Conservation (phyloP, 805 yeast genomes). For the Schwanniomyces sp. region DNA sequence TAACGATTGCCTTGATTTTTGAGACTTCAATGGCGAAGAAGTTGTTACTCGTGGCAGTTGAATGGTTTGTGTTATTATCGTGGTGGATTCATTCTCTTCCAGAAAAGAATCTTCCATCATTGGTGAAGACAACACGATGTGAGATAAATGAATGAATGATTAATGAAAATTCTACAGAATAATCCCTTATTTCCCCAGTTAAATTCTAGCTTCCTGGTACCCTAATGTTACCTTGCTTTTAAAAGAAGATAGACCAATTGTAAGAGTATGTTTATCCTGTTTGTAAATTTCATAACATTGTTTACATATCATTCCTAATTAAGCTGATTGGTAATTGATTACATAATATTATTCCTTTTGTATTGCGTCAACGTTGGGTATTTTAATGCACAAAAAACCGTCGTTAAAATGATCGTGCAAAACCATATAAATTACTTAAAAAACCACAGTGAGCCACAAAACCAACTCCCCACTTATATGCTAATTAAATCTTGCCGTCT, state of each 20-base stretch:
- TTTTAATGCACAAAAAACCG: too few species aligned
- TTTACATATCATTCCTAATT: neutral
- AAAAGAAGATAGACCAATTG: neutral
- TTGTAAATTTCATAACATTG: neutral
- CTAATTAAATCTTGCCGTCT: too few species aligned
- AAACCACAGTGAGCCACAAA: too few species aligned
- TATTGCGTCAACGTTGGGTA: neutral
- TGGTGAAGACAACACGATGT: neutral
- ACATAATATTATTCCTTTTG: neutral
- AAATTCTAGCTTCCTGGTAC: neutral
- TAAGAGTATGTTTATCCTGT: neutral
- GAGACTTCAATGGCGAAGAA: conserved; percentile 9
- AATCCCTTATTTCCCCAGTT: neutral
- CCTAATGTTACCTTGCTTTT: neutral
- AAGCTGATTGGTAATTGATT: neutral
- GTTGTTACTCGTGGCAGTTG: conserved; percentile 6
- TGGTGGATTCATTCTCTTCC: conserved; percentile 8
- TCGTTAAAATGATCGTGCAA: too few species aligned
- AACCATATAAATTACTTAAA: too few species aligned
- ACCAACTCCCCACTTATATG: too few species aligned
- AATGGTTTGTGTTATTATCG: conserved; percentile 1
- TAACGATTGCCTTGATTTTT: conserved; percentile 12
- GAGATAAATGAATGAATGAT: neutral
- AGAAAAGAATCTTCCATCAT: conserved; percentile 9
- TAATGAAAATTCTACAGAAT: neutral